These are phyloP conservation scores for Fusarium tuaranense DNA, from an alignment of 2,329 filamentous ascomycete genomes.

Conservation along the genomic window DNA sequence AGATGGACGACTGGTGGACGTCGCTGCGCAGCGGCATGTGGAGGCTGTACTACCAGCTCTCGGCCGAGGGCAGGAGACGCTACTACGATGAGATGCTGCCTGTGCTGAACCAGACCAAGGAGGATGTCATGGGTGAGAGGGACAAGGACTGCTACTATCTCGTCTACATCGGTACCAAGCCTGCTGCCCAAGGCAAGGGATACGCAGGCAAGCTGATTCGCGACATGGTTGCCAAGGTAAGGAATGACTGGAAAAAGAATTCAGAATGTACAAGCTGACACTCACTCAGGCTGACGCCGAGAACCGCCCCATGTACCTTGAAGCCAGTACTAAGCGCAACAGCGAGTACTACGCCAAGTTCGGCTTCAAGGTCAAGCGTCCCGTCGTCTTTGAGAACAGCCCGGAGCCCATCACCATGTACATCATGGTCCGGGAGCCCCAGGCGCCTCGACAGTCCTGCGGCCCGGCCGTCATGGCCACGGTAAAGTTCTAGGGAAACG, in stretches of 20 bases:
- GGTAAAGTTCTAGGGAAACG: conserved; percentile 41
- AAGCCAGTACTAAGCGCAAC: conserved; percentile 78
- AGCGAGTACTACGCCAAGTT: conserved; percentile 79
- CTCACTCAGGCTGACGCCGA: conserved; percentile 73
- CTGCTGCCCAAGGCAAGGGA: conserved; percentile 76
- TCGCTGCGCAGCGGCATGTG: conserved; percentile 81
- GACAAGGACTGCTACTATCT: conserved; percentile 82
- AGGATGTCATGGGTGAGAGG: conserved; percentile 73
- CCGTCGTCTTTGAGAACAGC: conserved; percentile 72
- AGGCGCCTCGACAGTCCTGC: conserved; percentile 46
- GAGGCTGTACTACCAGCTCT: conserved; percentile 80
- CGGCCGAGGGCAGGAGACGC: conserved; percentile 76
- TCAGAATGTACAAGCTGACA: neutral
- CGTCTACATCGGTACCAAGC: conserved; percentile 84
- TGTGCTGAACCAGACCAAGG: conserved; percentile 78
- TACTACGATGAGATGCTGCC: conserved; percentile 85
- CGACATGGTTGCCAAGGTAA: conserved; percentile 73
- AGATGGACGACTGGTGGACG: conserved; percentile 80
- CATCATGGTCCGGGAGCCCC: conserved; percentile 85
- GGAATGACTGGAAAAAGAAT: conserved; percentile 33
- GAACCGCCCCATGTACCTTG: conserved; percentile 78
- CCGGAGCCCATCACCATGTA: conserved; percentile 73
- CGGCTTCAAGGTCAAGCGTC: conserved; percentile 75
- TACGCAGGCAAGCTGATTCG: conserved; percentile 79
- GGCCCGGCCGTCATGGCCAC: conserved; percentile 36